Evolutionary conservation across 129 eudicot species (phyloP), one percentile per base, ranked within the genome.

Genomic region (Rutidosis leptorrhynchoides): DNA sequence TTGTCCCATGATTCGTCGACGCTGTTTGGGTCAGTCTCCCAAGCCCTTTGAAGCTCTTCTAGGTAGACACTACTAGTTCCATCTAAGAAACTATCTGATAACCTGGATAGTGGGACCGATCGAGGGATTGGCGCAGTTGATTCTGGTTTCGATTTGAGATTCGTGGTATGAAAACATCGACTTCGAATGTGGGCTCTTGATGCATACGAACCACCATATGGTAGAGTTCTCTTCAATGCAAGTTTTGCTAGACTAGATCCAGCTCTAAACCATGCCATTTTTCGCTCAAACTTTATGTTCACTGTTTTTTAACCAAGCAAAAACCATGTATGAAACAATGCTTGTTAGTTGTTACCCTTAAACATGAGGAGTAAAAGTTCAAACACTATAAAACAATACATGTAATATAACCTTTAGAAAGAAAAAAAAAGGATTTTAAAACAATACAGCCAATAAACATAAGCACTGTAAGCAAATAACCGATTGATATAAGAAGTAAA

Each of bases 1-100:
- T 89, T 93, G 67, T 93, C 95, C 99, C 99, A 93, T 22, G 99
- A 93, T 43, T 89, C 93, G 55, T 93, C 99, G 46, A 93, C 95
- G 43, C 99, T 93, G 8, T 73, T 75, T 0, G 96, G 99, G 77
- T 93, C 95, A 24, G 89, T 73, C 61, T 93, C 99, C 99, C 99
- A 93, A 16, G 96, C 88, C 63, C 99, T 78, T 70, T 93, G 99
- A 28, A 93, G 95, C 78, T 89, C 99, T 77, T 92, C 98, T 0
- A 92, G 79, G 71, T 92, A 92, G 19, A 92, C 96, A 66, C 98
- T 92, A 53, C 96, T 93, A 0, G 99, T 93, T 61, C 99, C 99
- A 77, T 89, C 96, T 60, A 93, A 75, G 82, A 93, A 93, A 65
- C 90, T 93, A 32, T 93, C 99, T 7, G 90, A 69, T 70, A 89